Percentiles rank a stretch among this genome's conserved stretches.
These are phyloP conservation scores for Peniophora sp. DNA, from an alignment of 1,284 basidiomycete genomes.

Conservation along the genomic window DNA sequence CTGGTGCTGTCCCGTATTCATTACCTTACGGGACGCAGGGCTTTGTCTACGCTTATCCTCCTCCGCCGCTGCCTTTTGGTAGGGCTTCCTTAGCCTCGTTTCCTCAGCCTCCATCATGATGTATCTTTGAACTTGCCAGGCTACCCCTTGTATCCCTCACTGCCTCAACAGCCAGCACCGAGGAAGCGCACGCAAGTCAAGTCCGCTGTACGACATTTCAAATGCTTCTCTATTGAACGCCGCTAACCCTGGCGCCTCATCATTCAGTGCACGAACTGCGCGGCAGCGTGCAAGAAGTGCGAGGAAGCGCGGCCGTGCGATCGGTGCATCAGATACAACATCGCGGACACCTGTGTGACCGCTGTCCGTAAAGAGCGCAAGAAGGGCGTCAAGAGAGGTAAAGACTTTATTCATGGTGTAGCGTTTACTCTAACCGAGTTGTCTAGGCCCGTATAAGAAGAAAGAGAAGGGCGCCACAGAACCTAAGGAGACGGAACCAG, in stretches of 20 bases:
- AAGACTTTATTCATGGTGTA: too few relatives aligned
- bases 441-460: slow-evolving; percentile 68
- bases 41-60: slow-evolving; percentile 52
- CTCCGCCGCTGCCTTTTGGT: slow-evolving; percentile 29
- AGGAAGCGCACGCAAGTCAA: slow-evolving; percentile 80
- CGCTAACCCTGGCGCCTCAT: slow-evolving; percentile 6
- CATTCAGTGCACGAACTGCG: slow-evolving; percentile 73
- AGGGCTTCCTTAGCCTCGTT: slow-evolving; percentile 1
- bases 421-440: too few relatives aligned
- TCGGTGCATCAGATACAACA: slow-evolving; percentile 75
- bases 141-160: neutral
- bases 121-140: neutral
- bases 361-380: slow-evolving; percentile 77
- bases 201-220: slow-evolving; percentile 60
- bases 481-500: slow-evolving; percentile 8
- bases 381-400: slow-evolving; percentile 69
- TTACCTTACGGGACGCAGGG: slow-evolving; percentile 26
- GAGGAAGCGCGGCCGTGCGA: slow-evolving; percentile 76
- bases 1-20: neutral
- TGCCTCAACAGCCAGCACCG: neutral
- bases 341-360: slow-evolving; percentile 62
- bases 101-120: slow-evolving; percentile 8
- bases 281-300: slow-evolving; percentile 80
- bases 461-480: slow-evolving; percentile 39
- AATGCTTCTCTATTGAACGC: slow-evolving; percentile 6